Base-by-base conservation (phyloP, 768 basidiomycete genomes). In the Suillus ampliporus region DNA sequence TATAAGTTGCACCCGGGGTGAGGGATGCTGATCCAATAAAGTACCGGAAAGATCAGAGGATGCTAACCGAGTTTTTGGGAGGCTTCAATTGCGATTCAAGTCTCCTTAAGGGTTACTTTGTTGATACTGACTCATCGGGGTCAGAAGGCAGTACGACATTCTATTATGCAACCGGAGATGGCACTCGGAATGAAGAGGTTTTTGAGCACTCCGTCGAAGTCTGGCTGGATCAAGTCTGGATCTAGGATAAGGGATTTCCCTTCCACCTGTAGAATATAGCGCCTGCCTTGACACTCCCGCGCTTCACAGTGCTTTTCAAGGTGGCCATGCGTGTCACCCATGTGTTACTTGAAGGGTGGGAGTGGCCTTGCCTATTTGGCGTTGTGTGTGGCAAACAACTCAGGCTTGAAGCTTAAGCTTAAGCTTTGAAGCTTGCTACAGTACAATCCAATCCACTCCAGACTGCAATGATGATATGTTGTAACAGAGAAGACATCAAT, bases 1-100 rank as follows among this genome's bases (percentile, higher is more conserved):
- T n/a, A n/a, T n/a, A n/a, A n/a, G n/a, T n/a, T n/a, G n/a, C n/a
- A n/a, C n/a, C n/a, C n/a, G n/a, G n/a, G n/a, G 67, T 88, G 84
- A 11, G 89, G 92, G 21, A 95, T 72, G 31, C 31, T 31, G 93
- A 50, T 85, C 86, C 58, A 94, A 79, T 57, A 31, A 3, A 31
- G 31, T 31, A 31, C 31, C 6, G 4, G 31, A n/a, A 94, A 77
- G 19, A 86, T 76, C 11, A 87, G 81, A 17, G 92, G 90, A 71
- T n/a, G n/a, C n/a, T 10, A 15, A 67, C 50, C 11, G 63, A 44
- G 47, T 65, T 62, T 67, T 62, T 67, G 72, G 72, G 66, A 65
- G n/a, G n/a, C n/a, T n/a, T n/a, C 58, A 66, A 72, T 67, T 90
- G 86, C 1, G 53, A 65, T 74, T 95, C 94, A 13, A 95, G 79